Evolutionary conservation across 2,329 filamentous ascomycete species (phyloP).

Genomic region (Didymella exigua): DNA sequence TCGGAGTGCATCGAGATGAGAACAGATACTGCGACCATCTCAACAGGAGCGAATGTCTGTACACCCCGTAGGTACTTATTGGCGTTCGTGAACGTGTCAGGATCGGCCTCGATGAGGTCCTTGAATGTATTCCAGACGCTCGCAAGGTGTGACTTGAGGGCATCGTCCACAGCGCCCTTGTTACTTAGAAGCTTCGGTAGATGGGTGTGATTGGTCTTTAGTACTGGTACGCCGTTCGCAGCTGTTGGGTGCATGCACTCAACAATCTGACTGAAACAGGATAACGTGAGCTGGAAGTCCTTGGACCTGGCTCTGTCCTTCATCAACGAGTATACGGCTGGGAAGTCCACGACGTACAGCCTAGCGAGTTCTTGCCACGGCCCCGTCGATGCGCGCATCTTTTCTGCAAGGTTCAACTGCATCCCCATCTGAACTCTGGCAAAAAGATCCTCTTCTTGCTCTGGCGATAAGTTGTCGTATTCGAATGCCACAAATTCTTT

Average conservation of each 20-base stretch:
- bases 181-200: slow-evolving; percentile 39
- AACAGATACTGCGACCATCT: slow-evolving; percentile 43
- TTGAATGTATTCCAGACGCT: slow-evolving; percentile 42
- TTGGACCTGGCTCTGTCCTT: slow-evolving; percentile 37
- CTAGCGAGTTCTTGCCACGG: slow-evolving; percentile 54
- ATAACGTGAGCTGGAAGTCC: slow-evolving; percentile 44
- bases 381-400: slow-evolving; percentile 53
- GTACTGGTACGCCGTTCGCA: slow-evolving; percentile 30
- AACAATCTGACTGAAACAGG: slow-evolving; percentile 47
- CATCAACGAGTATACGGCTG: slow-evolving; percentile 41
- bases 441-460: slow-evolving; percentile 57
- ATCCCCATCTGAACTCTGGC: slow-evolving; percentile 56
- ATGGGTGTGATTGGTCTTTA: slow-evolving; percentile 28
- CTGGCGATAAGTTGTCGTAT: slow-evolving; percentile 47
- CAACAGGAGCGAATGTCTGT: slow-evolving; percentile 46
- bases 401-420: slow-evolving; percentile 53
- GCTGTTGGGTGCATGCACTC: slow-evolving; percentile 38
- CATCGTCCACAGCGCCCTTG: slow-evolving; percentile 32
- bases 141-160: slow-evolving; percentile 40
- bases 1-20: slow-evolving; percentile 43
- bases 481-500: slow-evolving; percentile 54
- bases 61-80: slow-evolving; percentile 31
- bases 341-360: slow-evolving; percentile 52
- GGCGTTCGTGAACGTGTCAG: slow-evolving; percentile 39
- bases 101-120: slow-evolving; percentile 33